Conservation (phyloP, 1,284 basidiomycete genomes). For the Moniliophthora roreri region DNA sequence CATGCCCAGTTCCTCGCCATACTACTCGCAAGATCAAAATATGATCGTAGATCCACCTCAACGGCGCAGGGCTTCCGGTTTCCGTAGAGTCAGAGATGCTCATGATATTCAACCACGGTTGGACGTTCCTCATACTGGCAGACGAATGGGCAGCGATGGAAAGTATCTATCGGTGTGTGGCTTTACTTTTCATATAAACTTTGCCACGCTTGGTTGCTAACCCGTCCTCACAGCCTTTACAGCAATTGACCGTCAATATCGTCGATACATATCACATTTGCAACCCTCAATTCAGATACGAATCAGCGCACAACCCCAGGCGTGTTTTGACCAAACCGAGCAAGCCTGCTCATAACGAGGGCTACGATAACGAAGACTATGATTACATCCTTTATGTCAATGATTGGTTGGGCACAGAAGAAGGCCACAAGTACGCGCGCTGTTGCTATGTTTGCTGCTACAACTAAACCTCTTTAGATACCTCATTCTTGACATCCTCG, state of each 20-base stretch:
- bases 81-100: constrained; percentile 66
- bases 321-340: constrained; percentile 95
- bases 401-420: constrained; percentile 89
- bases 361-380: constrained; percentile 95
- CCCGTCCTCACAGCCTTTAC: constrained; percentile 87
- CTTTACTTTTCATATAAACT: constrained; percentile 12
- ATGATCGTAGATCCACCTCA: constrained; percentile 73
- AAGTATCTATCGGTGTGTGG: constrained; percentile 59
- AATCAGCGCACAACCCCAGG: constrained; percentile 88
- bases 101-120: constrained; percentile 72
- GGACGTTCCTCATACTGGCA: constrained; percentile 53
- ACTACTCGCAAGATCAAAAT: constrained; percentile 59
- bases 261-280: constrained; percentile 90
- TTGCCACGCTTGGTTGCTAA: constrained; percentile 13
- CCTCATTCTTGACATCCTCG: constrained; percentile 95
- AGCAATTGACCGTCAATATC: constrained; percentile 84
- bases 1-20: constrained; percentile 49
- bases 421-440: constrained; percentile 77
- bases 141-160: constrained; percentile 69
- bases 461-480: constrained; percentile 59
- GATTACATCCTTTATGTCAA: constrained; percentile 98
- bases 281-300: constrained; percentile 91
- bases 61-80: constrained; percentile 65
- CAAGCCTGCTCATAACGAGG: constrained; percentile 91
- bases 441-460: constrained; percentile 10